Evolutionary conservation across 1,139 yeast genomes (phyloP).

Genomic region (Zhuliangozyma parablackwelliae): DNA sequence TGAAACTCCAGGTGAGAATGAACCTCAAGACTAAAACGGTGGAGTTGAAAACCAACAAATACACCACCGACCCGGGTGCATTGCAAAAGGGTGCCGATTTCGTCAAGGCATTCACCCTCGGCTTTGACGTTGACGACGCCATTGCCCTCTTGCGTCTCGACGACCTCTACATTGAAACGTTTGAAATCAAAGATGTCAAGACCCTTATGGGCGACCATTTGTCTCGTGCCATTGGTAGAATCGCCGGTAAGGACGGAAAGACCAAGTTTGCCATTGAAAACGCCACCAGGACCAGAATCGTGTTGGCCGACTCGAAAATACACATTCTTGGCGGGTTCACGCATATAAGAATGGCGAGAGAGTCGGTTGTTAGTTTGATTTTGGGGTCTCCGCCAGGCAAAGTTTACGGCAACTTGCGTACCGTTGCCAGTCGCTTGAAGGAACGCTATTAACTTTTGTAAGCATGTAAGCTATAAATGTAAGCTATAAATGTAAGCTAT

Average conservation of each 20-base stretch:
- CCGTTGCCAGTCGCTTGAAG: slow-evolving; percentile 94
- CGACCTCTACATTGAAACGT: slow-evolving; percentile 93
- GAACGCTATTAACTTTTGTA: slow-evolving; percentile 75
- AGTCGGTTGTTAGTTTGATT: slow-evolving; percentile 88
- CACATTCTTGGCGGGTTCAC: slow-evolving; percentile 96
- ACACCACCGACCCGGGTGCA: slow-evolving; percentile 88
- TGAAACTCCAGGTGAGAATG: slow-evolving; percentile 94
- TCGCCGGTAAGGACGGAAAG: slow-evolving; percentile 98
- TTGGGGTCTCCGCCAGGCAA: slow-evolving; percentile 98
- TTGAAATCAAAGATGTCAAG: slow-evolving; percentile 94
- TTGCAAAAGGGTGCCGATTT: slow-evolving; percentile 97
- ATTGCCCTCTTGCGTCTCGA: slow-evolving; percentile 90
- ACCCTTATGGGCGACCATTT: slow-evolving; percentile 93
- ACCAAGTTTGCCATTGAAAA: slow-evolving; percentile 97
- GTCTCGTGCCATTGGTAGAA: slow-evolving; percentile 98
- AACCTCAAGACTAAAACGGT: slow-evolving; percentile 80
- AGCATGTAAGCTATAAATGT: too few relatives aligned
- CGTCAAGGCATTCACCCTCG: slow-evolving; percentile 88
- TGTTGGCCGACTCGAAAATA: slow-evolving; percentile 91
- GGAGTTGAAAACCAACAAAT: slow-evolving; percentile 74
- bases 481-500: too few relatives aligned
- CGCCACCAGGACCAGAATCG: slow-evolving; percentile 97
- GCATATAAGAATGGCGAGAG: slow-evolving; percentile 96
- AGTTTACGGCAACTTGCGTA: slow-evolving; percentile 94
- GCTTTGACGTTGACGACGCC: slow-evolving; percentile 96